Percentiles rank a stretch among this genome's conserved stretches.
Evolutionary conservation across 2,329 filamentous ascomycete genomes (phyloP).

Genomic region (Colletotrichum graminicola): DNA sequence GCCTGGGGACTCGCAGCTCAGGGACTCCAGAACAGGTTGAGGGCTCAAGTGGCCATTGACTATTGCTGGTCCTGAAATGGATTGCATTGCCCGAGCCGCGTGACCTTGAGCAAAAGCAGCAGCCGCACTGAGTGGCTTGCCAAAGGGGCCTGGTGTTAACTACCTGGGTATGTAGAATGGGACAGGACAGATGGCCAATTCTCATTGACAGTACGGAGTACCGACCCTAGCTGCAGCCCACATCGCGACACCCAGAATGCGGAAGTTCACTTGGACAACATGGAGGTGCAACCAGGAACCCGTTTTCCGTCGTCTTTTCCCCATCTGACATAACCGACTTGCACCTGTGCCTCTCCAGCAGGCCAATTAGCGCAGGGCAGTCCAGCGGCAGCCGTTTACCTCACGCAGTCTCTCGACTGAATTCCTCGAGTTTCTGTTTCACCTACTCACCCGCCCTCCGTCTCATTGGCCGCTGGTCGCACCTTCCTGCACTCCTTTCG

Average conservation of each 20-base stretch:
- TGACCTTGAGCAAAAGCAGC: conserved; percentile 16
- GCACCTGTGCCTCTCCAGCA: not conserved
- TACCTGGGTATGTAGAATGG: not conserved
- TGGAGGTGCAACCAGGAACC: not conserved
- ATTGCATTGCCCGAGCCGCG: conserved; percentile 3
- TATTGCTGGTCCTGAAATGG: not conserved
- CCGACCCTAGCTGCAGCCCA: not conserved
- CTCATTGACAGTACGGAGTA: not conserved
- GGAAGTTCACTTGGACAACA: not conserved
- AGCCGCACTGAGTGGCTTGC: not conserved
- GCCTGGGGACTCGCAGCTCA: not conserved
- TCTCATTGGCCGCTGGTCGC: conserved; percentile 38
- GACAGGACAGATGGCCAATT: conserved; percentile 21
- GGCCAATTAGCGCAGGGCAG: not conserved
- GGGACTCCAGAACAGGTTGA: not conserved
- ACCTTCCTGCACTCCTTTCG: conserved; percentile 42
- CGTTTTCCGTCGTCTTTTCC: not conserved
- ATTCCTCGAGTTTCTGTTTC: conserved; percentile 44
- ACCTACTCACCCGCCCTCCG: conserved; percentile 24
- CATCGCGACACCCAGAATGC: not conserved
- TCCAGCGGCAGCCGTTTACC: conserved; percentile 18
- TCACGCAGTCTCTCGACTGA: conserved; percentile 28
- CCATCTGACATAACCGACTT: conserved; percentile 5
- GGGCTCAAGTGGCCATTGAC: not conserved
- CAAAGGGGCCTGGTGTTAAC: not conserved